Evolutionary conservation across 805 yeast species (phyloP), one percentile per base, ranked within the genome.

Genomic region (Candida nitratophila): DNA sequence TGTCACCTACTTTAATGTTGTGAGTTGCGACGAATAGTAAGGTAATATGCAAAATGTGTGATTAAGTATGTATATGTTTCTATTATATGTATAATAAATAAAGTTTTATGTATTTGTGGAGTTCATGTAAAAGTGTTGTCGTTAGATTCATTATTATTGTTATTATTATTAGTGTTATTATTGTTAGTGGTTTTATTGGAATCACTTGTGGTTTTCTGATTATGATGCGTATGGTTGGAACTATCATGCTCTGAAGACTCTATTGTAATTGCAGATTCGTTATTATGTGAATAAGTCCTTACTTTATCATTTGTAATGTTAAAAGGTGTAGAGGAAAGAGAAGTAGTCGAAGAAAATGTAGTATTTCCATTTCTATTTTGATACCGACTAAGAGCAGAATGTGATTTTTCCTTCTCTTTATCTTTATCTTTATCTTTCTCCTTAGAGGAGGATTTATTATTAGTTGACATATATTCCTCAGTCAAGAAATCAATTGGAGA

Each of bases 401-500:
- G 17, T 11, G 35, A 32, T 32, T 4, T n/a, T 30, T 11, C 16
- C 16, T 11, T 30, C 6, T 6, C 16, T 32, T 24, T 24, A 24
- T 24, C 27, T 24, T 24, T 24, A 7, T 24, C 27, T 10, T 24
- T 24, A 7, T 24, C 27, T 10, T 24, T 24, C 10, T 24, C 27
- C 10, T 24, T 24, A 24, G 6, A 7, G 6, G 27, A 24, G 10
- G 27, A 24, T 24, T 6, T 6, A 24, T 24, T 24, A 24, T 24
- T 24, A 24, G 27, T 10, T 24, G 27, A 7, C 57, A 57, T 49
- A 35, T 53, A 53, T 31, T 57, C 61, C 36, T 61, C 65, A 12
- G 59, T 42, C 12, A 64, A 45, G 42, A 64, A 62, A 42, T 64
- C 68, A 40, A 63, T 62, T 4, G 69, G 69, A 1, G 69, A 62